Base-by-base conservation (phyloP, 192 early-diverging fungal genomes). In the Backusella tarrabulga region DNA sequence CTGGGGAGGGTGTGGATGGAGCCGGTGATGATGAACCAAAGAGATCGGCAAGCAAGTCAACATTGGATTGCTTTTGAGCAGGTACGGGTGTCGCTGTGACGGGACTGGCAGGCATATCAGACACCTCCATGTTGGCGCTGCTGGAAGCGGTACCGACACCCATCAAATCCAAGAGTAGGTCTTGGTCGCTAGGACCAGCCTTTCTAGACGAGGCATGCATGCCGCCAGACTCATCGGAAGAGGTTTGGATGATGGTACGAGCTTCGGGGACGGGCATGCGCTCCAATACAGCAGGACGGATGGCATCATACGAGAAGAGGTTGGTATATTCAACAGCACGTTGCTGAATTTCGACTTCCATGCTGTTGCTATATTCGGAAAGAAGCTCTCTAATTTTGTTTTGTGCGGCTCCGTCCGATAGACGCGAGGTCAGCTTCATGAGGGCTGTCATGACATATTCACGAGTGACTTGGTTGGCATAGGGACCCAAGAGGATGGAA, bases 261-360 rank as follows among this genome's bases (percentile, higher is more conserved):
- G 68, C 85, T 81, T 95, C 92, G 41, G 92, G 92, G 19, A 95
- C 91, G 1, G 98, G 97, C 93, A 99, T 97, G 54, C 95, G 88
- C 74, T 99, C 98, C 41, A 99, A 79, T n/a, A 96, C 88, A 36
- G 91, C 93, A 7, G 90, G 87, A 34, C 92, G 90, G 56, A 95
- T 92, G 72, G 66, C 60, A 69, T 94, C 85, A 82, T 93, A 87
- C 56, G 92, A 91, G 72, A 96, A 92, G 17, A 98, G 84, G 68
- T 93, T 90, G 14, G 83, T 87, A 79, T 92, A 98, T 85, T 99
- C 98, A 8, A 96, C 93, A 6, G 97, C 95, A 44, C 98, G 93
- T 79, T 96, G 91, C 81, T 99, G 98, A 67, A 96, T 91, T 84
- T 99, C 98, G 0, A 95, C 90, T 77, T 97, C 92, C 71, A 93